phyloP scores from a whole-genome alignment of 2,329 filamentous ascomycete genomes.

The Apiospora saccharicola region DNA sequence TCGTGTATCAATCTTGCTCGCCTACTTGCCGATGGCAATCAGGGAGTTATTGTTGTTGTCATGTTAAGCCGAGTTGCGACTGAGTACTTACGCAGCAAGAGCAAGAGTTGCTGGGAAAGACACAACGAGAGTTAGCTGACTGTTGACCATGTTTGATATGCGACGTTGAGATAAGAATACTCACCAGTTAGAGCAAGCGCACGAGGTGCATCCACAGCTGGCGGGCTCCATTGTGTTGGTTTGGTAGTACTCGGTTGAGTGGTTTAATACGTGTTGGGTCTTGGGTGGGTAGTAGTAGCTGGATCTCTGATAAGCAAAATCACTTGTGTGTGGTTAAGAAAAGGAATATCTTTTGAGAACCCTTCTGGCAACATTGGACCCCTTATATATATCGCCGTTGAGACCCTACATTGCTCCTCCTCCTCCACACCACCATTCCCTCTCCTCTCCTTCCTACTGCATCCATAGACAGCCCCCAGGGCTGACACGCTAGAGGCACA shows the following conservation, averaged over 20 bases:
- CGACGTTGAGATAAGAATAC: conserved; percentile 7
- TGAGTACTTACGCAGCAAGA: conserved; percentile 35
- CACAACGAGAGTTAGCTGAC: not conserved
- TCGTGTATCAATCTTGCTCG: conserved; percentile 25
- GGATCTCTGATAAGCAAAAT: not conserved
- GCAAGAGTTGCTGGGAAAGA: conserved; percentile 34
- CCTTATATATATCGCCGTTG: conserved; percentile 17
- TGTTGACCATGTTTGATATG: no score
- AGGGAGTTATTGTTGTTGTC: not conserved
- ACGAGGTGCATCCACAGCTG: conserved; percentile 37
- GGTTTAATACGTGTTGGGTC: not conserved
- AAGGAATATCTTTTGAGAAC: conserved; percentile 14
- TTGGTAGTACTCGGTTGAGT: conserved; percentile 9
- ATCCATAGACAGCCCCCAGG: not conserved
- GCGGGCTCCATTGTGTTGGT: conserved; percentile 15
- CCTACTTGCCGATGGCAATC: not conserved
- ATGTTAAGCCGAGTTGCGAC: not conserved
- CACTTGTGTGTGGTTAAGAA: not conserved
- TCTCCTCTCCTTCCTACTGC: not conserved
- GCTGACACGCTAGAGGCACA: not conserved
- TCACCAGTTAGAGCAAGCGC: conserved; percentile 39
- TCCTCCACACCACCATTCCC: not conserved
- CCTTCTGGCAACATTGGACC: conserved; percentile 8
- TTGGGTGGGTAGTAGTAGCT: conserved; percentile 21
- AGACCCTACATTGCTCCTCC: not conserved